Base-by-base conservation (phyloP, 495 filamentous ascomycete genomes). In the Aspergillus mulundensis region DNA sequence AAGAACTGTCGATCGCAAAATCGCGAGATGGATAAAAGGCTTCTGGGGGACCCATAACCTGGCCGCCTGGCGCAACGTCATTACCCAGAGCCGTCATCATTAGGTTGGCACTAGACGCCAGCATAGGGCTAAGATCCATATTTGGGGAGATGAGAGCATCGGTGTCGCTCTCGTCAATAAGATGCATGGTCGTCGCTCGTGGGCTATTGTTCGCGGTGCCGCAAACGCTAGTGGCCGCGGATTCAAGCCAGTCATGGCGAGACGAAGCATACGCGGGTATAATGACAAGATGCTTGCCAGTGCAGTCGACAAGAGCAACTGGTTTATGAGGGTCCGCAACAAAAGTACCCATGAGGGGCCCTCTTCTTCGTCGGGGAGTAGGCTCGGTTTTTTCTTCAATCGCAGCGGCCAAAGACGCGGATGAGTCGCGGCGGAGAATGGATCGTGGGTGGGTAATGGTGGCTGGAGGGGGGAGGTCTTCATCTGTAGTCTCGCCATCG, bases 401-500 rank as follows among this genome's bases (percentile, higher is more conserved):
- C n/a, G 69, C 57, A 12, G 70, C 62, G 36, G 65, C 68, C 45
- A 77, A 38, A 0, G 84, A 76, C 66, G 76, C 69, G 62, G 70
- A 73, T 1, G 80, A 80, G 25, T 77, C 74, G 18, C 78, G 77
- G 43, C 77, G 81, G 40, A 85, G 75, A 20, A 85, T 77, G 45
- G 80, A 82, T 50, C 78, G 73, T 39, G 81, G 79, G 47, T 78
- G 77, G 16, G 76, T 79, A 45, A 81, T 79, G 24, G 74, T 80
- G 24, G 75, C 76, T 15, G 77, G 76, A 20, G 79, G 81, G 45
- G 83, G 84, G 6, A 85, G 74, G 51, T 91, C 89, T 73, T 93
- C 89, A 62, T 93, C 89, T 60, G 89, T 93, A 36, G 89, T 92
- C 60, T 91, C 89, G 51, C 89, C 88, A 72, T 82, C 73, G 61